A percentile compares a stretch with the other conserved stretches of the same genome.
Evolutionary conservation across 352 stramenopile species (phyloP).

Genomic region (Phytopythium cucurbitacearum): DNA sequence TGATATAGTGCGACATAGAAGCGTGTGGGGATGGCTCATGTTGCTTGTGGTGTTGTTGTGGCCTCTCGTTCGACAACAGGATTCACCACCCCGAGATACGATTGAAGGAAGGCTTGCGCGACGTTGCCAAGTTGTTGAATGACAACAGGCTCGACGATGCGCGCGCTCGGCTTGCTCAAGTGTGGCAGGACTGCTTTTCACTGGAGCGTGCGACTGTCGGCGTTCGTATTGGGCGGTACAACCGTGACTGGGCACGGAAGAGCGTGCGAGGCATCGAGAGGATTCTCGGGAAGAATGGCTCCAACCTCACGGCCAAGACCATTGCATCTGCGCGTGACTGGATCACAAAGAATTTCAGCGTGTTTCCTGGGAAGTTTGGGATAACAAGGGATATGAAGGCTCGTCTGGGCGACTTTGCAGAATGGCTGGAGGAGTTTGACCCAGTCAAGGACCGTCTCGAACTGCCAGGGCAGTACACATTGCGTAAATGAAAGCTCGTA

Average conservation of each 20-base stretch:
- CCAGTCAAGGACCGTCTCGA: conserved; percentile 61
- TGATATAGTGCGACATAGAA: not conserved
- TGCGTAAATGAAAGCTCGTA: conserved; percentile 29
- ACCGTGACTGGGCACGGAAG: conserved; percentile 60
- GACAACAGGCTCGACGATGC: conserved; percentile 31
- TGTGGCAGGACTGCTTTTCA: conserved; percentile 69
- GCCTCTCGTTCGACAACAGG: conserved; percentile 16
- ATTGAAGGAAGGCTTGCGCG: conserved; percentile 71
- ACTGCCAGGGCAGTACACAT: conserved; percentile 77
- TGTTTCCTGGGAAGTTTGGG: conserved; percentile 60
- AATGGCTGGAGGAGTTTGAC: conserved; percentile 85
- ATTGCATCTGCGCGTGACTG: conserved; percentile 58
- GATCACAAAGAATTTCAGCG: conserved; percentile 66
- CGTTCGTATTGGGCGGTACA: conserved; percentile 67
- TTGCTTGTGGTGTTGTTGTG: conserved; percentile 1
- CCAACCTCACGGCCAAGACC: conserved; percentile 46
- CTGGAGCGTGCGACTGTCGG: conserved; percentile 43
- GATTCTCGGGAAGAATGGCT: conserved; percentile 62
- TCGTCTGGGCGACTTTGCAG: conserved; percentile 75
- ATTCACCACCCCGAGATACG: conserved; percentile 78
- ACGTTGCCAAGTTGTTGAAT: conserved; percentile 63
- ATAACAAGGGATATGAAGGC: conserved; percentile 83
- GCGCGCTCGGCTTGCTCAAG: conserved; percentile 21
- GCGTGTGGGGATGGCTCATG: not conserved
- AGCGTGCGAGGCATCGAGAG: conserved; percentile 60